phyloP scores from a whole-genome alignment of 495 filamentous ascomycete species.

The Tuber borchii region DNA sequence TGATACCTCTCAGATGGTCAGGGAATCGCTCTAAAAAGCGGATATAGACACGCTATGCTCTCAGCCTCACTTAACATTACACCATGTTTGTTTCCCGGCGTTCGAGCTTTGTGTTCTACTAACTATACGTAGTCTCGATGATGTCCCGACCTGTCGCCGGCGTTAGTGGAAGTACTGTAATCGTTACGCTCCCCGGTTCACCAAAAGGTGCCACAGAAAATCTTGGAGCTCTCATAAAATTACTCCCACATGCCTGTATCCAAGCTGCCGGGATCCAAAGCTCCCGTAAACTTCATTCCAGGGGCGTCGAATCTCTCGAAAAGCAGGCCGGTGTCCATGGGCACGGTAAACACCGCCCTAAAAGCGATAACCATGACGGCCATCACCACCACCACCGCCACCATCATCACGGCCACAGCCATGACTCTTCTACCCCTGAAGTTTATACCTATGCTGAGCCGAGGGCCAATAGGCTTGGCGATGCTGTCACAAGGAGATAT shows the following conservation, averaged over 20 bases:
- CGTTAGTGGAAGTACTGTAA: conserved; percentile 71
- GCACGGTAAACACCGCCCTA: conserved; percentile 19
- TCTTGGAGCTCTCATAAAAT: conserved; percentile 79
- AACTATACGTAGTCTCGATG: conserved; percentile 64
- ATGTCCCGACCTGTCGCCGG: conserved; percentile 95
- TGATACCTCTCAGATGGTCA: neutral
- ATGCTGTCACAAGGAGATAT: conserved; percentile 69
- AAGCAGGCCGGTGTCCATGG: conserved; percentile 63
- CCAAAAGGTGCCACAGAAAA: conserved; percentile 97
- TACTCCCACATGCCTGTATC: conserved; percentile 84
- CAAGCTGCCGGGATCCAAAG: conserved; percentile 71
- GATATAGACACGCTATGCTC: conserved; percentile 78
- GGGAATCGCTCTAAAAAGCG: neutral
- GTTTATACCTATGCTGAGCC: conserved; percentile 63
- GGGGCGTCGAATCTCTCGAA: conserved; percentile 78
- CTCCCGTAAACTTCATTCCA: conserved; percentile 71
- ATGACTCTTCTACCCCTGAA: conserved; percentile 60
- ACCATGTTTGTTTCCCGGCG: conserved; percentile 59
- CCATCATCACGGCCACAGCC: conserved; percentile 55
- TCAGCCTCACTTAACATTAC: conserved; percentile 76
- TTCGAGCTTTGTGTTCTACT: neutral
- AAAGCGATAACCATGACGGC: conserved; percentile 31
- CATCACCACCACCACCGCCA: conserved; percentile 54
- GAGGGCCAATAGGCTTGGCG: conserved; percentile 71
- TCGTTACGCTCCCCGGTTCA: conserved; percentile 87